A percentile compares a stretch with the other conserved stretches of the same genome.
Conservation (phyloP, 495 filamentous ascomycete genomes). For the Aspergillus nanangensis region DNA sequence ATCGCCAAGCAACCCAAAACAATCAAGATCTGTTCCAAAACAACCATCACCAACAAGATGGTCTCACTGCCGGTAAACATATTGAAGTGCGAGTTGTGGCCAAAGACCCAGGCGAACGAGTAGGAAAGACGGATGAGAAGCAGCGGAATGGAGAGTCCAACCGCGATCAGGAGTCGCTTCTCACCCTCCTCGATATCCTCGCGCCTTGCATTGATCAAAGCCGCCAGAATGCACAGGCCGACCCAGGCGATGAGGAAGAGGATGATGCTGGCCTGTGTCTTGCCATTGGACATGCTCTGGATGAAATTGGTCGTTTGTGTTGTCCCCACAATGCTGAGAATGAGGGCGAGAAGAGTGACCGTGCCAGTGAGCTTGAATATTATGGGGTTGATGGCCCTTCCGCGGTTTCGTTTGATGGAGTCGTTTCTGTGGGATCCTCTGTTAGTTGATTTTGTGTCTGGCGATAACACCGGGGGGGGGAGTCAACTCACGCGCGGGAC, state of each 20-base stretch:
- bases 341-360: slow-evolving; percentile 12
- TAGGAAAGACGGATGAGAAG: neutral
- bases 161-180: neutral
- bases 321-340: slow-evolving; percentile 16
- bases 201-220: neutral
- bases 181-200: neutral
- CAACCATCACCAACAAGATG: neutral
- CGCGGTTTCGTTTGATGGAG: slow-evolving; percentile 16
- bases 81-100: neutral
- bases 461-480: too few relatives aligned
- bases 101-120: neutral
- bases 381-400: slow-evolving; percentile 11
- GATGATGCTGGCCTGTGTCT: slow-evolving; percentile 12
- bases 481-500: slow-evolving; percentile 17
- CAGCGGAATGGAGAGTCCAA: neutral
- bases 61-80: neutral
- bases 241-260: slow-evolving; percentile 20
- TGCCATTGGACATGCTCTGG: slow-evolving; percentile 1
- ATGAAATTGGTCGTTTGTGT: slow-evolving; percentile 4
- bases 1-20: neutral
- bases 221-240: slow-evolving; percentile 4
- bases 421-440: slow-evolving; percentile 13
- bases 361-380: slow-evolving; percentile 19
- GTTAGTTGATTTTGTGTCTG: too few relatives aligned
- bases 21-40: neutral